Evolutionary conservation across 2,329 filamentous ascomycete genomes (phyloP).

Genomic region (Trichoderma hamatum): DNA sequence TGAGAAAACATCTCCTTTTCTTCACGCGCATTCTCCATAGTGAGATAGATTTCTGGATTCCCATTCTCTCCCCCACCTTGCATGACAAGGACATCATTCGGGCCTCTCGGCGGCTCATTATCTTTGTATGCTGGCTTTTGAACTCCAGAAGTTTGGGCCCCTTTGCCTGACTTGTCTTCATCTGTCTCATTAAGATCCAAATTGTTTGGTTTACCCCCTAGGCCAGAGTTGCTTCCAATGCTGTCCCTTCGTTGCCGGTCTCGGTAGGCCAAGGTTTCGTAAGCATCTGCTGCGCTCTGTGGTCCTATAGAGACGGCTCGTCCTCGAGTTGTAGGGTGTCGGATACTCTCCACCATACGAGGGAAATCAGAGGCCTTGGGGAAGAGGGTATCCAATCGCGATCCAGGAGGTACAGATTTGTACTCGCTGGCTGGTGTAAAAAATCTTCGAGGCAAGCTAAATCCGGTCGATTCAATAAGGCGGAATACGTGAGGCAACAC

Average conservation of each 20-base stretch:
- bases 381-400: conserved; percentile 78
- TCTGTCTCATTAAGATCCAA: conserved; percentile 46
- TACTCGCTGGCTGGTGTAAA: conserved; percentile 92
- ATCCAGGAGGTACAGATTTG: conserved; percentile 73
- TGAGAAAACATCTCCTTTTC: conserved; percentile 82
- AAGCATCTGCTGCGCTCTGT: conserved; percentile 93
- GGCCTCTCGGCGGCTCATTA: conserved; percentile 75
- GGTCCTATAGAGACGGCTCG: conserved; percentile 88
- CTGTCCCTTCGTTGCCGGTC: conserved; percentile 64
- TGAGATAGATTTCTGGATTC: conserved; percentile 38
- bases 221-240: conserved; percentile 54
- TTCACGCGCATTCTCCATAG: conserved; percentile 55
- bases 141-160: conserved; percentile 48
- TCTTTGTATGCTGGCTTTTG: conserved; percentile 56
- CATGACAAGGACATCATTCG: conserved; percentile 54
- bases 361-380: conserved; percentile 88
- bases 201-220: conserved; percentile 50
- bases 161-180: conserved; percentile 44
- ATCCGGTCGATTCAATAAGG: conserved; percentile 75
- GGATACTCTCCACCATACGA: conserved; percentile 76
- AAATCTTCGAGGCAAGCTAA: conserved; percentile 83
- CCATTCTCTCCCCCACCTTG: conserved; percentile 38
- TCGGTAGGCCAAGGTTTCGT: conserved; percentile 90
- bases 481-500: conserved; percentile 85
- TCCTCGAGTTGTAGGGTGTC: conserved; percentile 69